phyloP scores from a whole-genome alignment of 1,284 basidiomycete genomes.

The Trichosporon inkin region DNA sequence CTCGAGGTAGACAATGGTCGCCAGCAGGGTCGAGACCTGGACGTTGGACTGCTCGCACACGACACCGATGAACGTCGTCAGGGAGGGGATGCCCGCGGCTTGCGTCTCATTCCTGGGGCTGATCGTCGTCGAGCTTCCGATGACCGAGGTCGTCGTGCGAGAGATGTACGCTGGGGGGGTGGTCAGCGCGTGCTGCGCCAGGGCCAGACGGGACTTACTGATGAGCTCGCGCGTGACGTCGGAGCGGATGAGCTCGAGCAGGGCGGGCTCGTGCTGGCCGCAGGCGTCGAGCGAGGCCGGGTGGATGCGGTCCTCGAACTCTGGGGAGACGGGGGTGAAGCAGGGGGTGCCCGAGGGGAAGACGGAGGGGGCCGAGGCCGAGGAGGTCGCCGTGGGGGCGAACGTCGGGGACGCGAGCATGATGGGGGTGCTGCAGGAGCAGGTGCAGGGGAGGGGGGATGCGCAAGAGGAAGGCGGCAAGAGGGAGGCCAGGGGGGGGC shows the following conservation, averaged over 20 bases:
- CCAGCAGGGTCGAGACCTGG: conserved; percentile 83
- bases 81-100: conserved; percentile 61
- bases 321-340: conserved; percentile 39
- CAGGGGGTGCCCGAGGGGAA: conserved; percentile 39
- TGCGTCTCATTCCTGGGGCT: conserved; percentile 39
- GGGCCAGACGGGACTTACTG: conserved; percentile 45
- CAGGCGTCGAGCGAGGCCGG: conserved; percentile 66
- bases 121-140: conserved; percentile 47
- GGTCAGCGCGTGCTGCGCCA: not conserved
- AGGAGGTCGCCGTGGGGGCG: conserved; percentile 8
- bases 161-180: conserved; percentile 44
- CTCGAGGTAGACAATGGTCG: conserved; percentile 90
- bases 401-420: conserved; percentile 9
- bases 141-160: conserved; percentile 48
- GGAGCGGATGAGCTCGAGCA: conserved; percentile 71
- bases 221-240: conserved; percentile 79
- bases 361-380: conserved; percentile 26
- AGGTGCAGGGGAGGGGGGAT: not conserved
- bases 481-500: not conserved
- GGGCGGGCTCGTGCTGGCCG: conserved; percentile 66
- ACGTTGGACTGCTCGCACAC: conserved; percentile 83
- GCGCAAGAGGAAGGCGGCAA: not conserved
- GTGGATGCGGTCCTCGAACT: conserved; percentile 51
- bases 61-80: conserved; percentile 83
- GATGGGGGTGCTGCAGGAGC: not conserved